Evolutionary conservation across 208 protist genomes (phyloP), one percentile per base, ranked within the genome.

Genomic region (Herpetomonas samuelpessoai): DNA sequence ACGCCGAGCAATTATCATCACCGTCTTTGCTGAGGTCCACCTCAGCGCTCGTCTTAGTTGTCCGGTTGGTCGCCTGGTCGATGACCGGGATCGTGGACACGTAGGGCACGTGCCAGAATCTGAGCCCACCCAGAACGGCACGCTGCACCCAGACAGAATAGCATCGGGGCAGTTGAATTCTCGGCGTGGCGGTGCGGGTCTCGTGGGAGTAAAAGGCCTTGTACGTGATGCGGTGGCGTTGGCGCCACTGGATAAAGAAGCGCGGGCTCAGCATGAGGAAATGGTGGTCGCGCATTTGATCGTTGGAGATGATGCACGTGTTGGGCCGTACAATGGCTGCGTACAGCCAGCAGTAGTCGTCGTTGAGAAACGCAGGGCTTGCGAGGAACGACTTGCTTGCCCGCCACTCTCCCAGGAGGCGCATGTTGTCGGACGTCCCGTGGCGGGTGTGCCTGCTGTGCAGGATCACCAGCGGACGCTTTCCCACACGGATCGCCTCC

Each of bases 261-360:
- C 83, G 86, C 1, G 63, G 80, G 60, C 83, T 89, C 29, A 94
- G 74, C 26, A 91, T 58, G 26, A 66, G 58, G 56, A 93, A 93
- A 62, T 93, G 84, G 57, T 93, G 87, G 57, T 93, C 87, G 14
- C 87, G 81, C 87, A 93, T 93, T 55, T 84, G 83, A 49, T 93
- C 87, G 51, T 93, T 93, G 1, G 83, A 88, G 24, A 91, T 62
- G 41, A 93, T 71, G 62, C 68, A 74, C 22, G 68, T 81, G 31
- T 74, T 69, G 0, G 72, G 74, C 24, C 74, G 58, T 4, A 39
- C 57, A 30, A 93, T 62, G 3, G 81, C 77, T 1, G 79, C 87
- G 72, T 84, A 89, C 2, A 93, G 60, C 87, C 87, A 93, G 65
- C 83, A 91, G 68, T 87, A 91, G 57, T 93, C 87, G 49, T 93